Evolutionary conservation across 495 filamentous ascomycete genomes (phyloP).

Genomic region (Pyrenopolyporus hunteri): DNA sequence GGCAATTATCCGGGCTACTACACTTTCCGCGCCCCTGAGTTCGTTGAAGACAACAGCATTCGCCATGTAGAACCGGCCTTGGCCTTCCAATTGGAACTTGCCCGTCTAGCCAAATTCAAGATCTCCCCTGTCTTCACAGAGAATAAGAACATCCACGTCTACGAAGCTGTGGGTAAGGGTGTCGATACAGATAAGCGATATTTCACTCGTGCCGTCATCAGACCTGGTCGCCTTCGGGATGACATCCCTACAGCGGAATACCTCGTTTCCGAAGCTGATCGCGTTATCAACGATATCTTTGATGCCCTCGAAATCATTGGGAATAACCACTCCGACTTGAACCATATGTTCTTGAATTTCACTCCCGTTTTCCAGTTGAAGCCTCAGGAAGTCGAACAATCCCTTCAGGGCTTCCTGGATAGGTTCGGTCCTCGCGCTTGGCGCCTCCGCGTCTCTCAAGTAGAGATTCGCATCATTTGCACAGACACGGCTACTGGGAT

Average conservation of each 20-base stretch:
- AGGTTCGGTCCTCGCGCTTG: slow-evolving; percentile 94
- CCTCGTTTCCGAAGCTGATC: slow-evolving; percentile 94
- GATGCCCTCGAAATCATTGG: slow-evolving; percentile 98
- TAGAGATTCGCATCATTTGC: slow-evolving; percentile 98
- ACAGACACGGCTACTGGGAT: slow-evolving; percentile 83
- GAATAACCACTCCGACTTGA: slow-evolving; percentile 98
- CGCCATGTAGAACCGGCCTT: slow-evolving; percentile 95
- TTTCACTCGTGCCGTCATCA: slow-evolving; percentile 93
- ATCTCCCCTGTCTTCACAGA: slow-evolving; percentile 98
- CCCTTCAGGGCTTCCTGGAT: slow-evolving; percentile 92
- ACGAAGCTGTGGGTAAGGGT: slow-evolving; percentile 93
- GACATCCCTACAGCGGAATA: slow-evolving; percentile 98
- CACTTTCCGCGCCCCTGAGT: slow-evolving; percentile 92
- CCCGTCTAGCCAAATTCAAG: slow-evolving; percentile 92
- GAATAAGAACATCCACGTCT: slow-evolving; percentile 98
- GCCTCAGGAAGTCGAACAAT: slow-evolving; percentile 90
- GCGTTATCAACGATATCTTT: slow-evolving; percentile 95
- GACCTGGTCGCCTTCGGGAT: slow-evolving; percentile 89
- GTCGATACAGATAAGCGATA: slow-evolving; percentile 96
- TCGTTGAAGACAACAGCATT: slow-evolving; percentile 90
- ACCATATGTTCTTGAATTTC: slow-evolving; percentile 99
- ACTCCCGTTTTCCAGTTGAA: slow-evolving; percentile 90
- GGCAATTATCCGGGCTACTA: slow-evolving; percentile 96
- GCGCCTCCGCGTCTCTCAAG: slow-evolving; percentile 95
- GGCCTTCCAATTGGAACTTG: slow-evolving; percentile 96